A percentile compares a stretch with the other conserved stretches of the same genome.
These are phyloP conservation scores for Pichia sp. DNA, from an alignment of 1,139 yeast genomes.

Conservation along the genomic window DNA sequence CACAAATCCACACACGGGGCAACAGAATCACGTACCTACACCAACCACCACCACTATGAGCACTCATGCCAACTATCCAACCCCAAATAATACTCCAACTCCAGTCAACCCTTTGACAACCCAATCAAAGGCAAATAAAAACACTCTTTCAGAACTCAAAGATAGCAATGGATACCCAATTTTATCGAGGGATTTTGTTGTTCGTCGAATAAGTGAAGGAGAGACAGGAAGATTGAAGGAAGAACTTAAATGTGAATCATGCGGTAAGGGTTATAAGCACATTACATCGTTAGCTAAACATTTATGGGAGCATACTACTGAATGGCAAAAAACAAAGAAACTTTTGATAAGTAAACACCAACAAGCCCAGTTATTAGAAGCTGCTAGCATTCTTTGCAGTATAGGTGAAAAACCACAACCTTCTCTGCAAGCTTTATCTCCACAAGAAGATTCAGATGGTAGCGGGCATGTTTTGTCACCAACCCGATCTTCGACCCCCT, in stretches of 20 bases:
- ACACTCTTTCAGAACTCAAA: background rate
- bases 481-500: background rate
- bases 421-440: too few species aligned
- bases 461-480: slow-evolving; percentile 1
- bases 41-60: too few species aligned
- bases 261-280: slow-evolving; percentile 87
- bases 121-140: slow-evolving; percentile 6
- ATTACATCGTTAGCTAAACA: slow-evolving; percentile 72
- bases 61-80: slow-evolving; percentile 6
- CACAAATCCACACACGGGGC: background rate
- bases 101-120: slow-evolving; percentile 13
- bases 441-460: background rate
- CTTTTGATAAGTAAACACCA: slow-evolving; percentile 81
- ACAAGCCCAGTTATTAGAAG: slow-evolving; percentile 81
- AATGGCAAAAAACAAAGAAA: slow-evolving; percentile 81
- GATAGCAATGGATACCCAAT: slow-evolving; percentile 24
- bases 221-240: slow-evolving; percentile 79
- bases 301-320: slow-evolving; percentile 86
- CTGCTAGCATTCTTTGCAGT: slow-evolving; percentile 78
- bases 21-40: background rate
- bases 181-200: slow-evolving; percentile 67
- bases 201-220: slow-evolving; percentile 76
- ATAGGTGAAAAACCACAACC: slow-evolving; percentile 46
- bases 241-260: slow-evolving; percentile 78
- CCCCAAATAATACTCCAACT: slow-evolving; percentile 25